Conservation (phyloP, 2,329 filamentous ascomycete genomes). For the Alternaria conjuncta region DNA sequence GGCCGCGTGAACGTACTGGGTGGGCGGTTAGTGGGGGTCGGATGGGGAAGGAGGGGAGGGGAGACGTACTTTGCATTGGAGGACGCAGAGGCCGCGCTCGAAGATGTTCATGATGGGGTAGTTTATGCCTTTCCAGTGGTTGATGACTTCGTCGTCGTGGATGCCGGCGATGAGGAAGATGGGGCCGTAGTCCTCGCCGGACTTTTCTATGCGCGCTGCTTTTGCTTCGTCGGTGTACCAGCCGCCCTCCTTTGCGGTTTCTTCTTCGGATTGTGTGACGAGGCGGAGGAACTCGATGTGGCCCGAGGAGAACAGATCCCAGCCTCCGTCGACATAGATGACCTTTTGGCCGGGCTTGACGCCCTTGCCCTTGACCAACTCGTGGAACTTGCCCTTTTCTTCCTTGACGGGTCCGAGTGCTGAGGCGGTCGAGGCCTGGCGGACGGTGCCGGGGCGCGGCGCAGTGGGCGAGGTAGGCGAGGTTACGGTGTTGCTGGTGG, state of each 20-base stretch:
- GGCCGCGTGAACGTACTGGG: constrained; percentile 76
- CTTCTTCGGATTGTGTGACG: constrained; percentile 76
- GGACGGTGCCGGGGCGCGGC: constrained; percentile 26
- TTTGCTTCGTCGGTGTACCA: constrained; percentile 75
- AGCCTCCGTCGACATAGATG: constrained; percentile 95
- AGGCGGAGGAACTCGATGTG: constrained; percentile 92
- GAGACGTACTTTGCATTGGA: constrained; percentile 83
- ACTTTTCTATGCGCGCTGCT: constrained; percentile 66
- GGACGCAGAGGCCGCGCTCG: constrained; percentile 90
- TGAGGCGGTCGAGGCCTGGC: constrained; percentile 50
- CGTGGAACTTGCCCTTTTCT: constrained; percentile 69
- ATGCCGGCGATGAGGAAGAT: constrained; percentile 91
- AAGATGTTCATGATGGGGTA: constrained; percentile 99
- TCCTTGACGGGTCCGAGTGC: constrained; percentile 50
- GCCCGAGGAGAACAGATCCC: constrained; percentile 94
- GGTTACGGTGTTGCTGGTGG: constrained; percentile 29
- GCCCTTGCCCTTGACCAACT: constrained; percentile 73
- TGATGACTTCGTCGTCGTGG: constrained; percentile 94
- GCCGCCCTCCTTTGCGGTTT: constrained; percentile 68
- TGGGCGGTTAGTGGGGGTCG: too few species aligned
- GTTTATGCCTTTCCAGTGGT: constrained; percentile 95
- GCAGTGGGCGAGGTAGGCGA: constrained; percentile 2
- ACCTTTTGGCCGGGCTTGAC: constrained; percentile 80
- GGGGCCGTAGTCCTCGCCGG: constrained; percentile 76
- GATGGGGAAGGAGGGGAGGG: constrained; percentile 2